phyloP scores from a whole-genome alignment of 2,329 filamentous ascomycete genomes.

The Chrysoporthe cubensis region DNA sequence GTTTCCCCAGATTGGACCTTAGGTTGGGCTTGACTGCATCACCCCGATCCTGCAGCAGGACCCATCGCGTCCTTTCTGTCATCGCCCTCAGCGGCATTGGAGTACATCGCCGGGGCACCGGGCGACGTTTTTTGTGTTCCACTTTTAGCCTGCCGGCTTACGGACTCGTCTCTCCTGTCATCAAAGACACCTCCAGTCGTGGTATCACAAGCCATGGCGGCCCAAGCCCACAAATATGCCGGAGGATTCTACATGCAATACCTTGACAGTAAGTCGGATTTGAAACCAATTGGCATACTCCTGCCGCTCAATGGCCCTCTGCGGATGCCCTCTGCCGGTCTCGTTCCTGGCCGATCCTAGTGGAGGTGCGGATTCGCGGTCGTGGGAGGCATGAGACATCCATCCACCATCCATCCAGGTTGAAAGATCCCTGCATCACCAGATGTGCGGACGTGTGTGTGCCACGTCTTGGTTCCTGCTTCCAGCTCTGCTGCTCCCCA shows the following conservation, averaged over 20 bases:
- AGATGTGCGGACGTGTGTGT: constrained; percentile 12
- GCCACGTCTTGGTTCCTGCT: constrained; percentile 19
- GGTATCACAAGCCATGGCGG: constrained; percentile 20
- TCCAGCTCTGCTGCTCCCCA: constrained; percentile 18
- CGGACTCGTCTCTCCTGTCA: constrained; percentile 28
- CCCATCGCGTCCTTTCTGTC: constrained; percentile 34
- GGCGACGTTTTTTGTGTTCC: constrained; percentile 29
- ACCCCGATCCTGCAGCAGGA: constrained; percentile 40
- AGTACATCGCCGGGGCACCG: constrained; percentile 29
- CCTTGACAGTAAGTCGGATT: constrained; percentile 68
- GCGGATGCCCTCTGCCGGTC: constrained; percentile 2
- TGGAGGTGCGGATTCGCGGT: constrained; percentile 14
- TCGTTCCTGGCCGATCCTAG: constrained; percentile 11
- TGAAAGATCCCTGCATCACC: constrained; percentile 22
- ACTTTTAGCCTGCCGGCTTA: constrained; percentile 32
- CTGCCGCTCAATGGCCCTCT: neutral
- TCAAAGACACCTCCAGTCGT: constrained; percentile 1
- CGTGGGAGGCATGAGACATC: constrained; percentile 25
- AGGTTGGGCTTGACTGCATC: constrained; percentile 63
- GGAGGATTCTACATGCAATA: constrained; percentile 73
- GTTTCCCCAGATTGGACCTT: constrained; percentile 38
- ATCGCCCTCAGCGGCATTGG: constrained; percentile 30
- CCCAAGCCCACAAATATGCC: constrained; percentile 51
- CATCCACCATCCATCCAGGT: constrained; percentile 26
- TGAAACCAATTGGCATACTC: constrained; percentile 31